A percentile compares a stretch with the other conserved stretches of the same genome.
Conservation (phyloP, 23 red algal species). For the Gracilaria vermiculophylla region DNA sequence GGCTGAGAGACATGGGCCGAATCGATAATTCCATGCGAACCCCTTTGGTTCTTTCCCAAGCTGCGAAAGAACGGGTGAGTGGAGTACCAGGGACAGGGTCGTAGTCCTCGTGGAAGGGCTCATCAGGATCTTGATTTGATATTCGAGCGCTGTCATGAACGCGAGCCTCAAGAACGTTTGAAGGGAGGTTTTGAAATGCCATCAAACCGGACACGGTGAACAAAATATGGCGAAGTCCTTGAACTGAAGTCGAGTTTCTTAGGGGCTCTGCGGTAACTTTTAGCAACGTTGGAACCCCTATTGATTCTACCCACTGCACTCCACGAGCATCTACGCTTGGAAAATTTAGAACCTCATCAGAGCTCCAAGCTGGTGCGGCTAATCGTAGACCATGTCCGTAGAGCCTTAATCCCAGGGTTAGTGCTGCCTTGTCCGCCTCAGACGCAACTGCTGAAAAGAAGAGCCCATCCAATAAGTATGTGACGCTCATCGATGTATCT, state of each 20-base stretch:
- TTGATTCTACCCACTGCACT: conserved; percentile 57
- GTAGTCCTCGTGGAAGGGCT: not conserved
- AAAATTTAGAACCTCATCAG: conserved; percentile 45
- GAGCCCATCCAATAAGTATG: conserved; percentile 43
- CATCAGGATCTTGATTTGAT: not conserved
- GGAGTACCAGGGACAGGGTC: conserved; percentile 27
- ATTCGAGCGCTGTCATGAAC: not conserved
- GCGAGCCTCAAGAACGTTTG: not conserved
- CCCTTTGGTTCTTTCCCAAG: conserved; percentile 69
- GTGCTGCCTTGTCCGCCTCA: conserved; percentile 56
- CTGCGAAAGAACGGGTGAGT: conserved; percentile 49
- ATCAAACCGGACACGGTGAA: conserved; percentile 53
- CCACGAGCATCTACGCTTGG: conserved; percentile 60
- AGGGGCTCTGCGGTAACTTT: conserved; percentile 56
- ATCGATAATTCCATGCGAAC: conserved; percentile 66
- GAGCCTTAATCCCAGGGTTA: conserved; percentile 38
- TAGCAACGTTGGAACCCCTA: conserved; percentile 37
- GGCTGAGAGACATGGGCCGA: conserved; percentile 47
- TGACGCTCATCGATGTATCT: conserved; percentile 36
- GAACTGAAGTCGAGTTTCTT: conserved; percentile 47
- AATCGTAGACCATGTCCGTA: conserved; percentile 53
- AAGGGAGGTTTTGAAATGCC: conserved; percentile 55
- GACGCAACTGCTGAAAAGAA: conserved; percentile 66
- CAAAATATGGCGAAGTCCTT: conserved; percentile 64
- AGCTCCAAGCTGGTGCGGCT: conserved; percentile 37